Evolutionary conservation across 306 rosid species (phyloP).

Genomic region (Malus fusca): DNA sequence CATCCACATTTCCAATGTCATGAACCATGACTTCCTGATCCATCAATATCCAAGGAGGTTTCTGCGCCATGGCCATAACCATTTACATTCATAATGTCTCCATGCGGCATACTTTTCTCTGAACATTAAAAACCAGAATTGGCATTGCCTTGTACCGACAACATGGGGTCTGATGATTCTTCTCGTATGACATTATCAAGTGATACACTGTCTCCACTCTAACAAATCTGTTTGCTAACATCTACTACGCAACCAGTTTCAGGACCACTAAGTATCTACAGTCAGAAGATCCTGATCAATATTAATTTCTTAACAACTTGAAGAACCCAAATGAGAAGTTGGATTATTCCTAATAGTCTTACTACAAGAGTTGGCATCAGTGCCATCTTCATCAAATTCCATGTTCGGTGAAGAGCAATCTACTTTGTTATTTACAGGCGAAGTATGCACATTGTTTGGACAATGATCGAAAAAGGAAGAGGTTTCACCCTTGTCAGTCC

Average conservation of each 20-base stretch:
- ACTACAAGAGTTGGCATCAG: conserved; percentile 24
- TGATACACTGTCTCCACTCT: conserved; percentile 24
- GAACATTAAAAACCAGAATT: conserved; percentile 27
- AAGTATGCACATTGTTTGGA: conserved; percentile 15
- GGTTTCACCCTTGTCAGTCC: conserved; percentile 19
- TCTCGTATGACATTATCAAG: conserved; percentile 23
- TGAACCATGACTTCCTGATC: conserved; percentile 23
- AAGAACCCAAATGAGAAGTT: conserved; percentile 23
- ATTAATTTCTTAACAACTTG: conserved; percentile 27
- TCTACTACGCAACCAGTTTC: conserved; percentile 29
- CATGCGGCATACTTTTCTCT: conserved; percentile 18
- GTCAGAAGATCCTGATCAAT: conserved; percentile 21
- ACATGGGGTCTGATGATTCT: conserved; percentile 29
- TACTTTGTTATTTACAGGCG: conserved; percentile 25
- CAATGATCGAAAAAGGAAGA: conserved; percentile 20
- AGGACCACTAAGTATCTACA: conserved; percentile 26
- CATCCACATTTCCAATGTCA: conserved; percentile 27
- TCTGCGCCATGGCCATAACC: conserved; percentile 18
- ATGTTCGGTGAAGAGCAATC: conserved; percentile 18
- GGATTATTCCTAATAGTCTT: conserved; percentile 32
- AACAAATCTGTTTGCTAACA: conserved; percentile 28
- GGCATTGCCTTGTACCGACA: conserved; percentile 21
- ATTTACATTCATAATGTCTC: conserved; percentile 20
- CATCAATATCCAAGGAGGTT: conserved; percentile 21
- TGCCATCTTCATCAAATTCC: conserved; percentile 30